phyloP scores from a whole-genome alignment of 495 filamentous ascomycete genomes.

The Usnea hakonensis region DNA sequence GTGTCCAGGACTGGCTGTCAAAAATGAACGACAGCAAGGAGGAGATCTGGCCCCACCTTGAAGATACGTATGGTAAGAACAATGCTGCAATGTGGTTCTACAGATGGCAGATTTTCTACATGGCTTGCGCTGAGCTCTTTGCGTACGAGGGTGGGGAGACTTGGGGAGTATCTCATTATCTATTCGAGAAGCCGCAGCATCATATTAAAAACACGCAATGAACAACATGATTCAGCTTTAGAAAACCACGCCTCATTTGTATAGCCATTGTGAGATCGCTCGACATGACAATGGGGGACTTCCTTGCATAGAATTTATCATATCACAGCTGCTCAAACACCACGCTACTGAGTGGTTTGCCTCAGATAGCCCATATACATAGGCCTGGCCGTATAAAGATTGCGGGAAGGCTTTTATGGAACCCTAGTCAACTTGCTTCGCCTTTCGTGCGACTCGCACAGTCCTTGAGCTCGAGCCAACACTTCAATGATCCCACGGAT shows the following conservation, averaged over 20 bases:
- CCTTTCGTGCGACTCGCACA: neutral
- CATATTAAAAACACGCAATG: neutral
- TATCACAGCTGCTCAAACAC: neutral
- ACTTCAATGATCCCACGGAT: conserved; percentile 94
- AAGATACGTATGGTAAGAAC: conserved; percentile 51
- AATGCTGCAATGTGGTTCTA: conserved; percentile 51
- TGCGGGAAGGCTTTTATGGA: neutral
- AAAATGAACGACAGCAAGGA: conserved; percentile 46
- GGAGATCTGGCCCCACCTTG: conserved; percentile 50
- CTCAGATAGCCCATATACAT: neutral
- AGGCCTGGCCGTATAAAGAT: neutral
- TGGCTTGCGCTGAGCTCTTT: conserved; percentile 61
- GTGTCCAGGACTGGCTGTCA: conserved; percentile 48
- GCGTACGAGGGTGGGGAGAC: conserved; percentile 51
- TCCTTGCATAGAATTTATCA: neutral
- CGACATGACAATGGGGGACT: neutral
- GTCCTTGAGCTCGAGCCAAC: conserved; percentile 18
- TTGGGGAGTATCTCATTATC: conserved; percentile 56
- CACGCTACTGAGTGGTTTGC: neutral
- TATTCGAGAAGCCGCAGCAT: conserved; percentile 46
- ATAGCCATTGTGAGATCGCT: neutral
- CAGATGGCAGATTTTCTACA: conserved; percentile 61
- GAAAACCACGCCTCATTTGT: neutral
- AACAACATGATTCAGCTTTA: neutral
- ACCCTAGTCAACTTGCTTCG: neutral